Conservation (phyloP, 2,329 filamentous ascomycete genomes). For the Microcyclospora tardicrescens region DNA sequence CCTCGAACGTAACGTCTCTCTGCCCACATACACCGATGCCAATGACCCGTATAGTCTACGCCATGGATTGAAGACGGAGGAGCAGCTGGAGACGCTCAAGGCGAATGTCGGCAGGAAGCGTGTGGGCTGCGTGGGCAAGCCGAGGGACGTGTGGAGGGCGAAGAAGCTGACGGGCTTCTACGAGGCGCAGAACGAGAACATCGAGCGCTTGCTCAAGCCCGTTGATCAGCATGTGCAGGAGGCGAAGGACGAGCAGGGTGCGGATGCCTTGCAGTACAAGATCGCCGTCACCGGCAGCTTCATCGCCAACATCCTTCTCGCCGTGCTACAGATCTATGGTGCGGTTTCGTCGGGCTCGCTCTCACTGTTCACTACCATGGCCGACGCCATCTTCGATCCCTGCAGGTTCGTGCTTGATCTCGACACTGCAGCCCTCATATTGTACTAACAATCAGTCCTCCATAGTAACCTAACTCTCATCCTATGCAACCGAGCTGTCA, state of each 20-base stretch:
- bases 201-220: constrained; percentile 78
- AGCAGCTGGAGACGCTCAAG: constrained; percentile 60
- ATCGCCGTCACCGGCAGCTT: constrained; percentile 58
- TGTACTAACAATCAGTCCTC: constrained; percentile 24
- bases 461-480: constrained; percentile 79
- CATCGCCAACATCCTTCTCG: constrained; percentile 65
- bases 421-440: not conserved
- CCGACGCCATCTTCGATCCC: constrained; percentile 83
- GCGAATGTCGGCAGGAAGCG: constrained; percentile 66
- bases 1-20: constrained; percentile 33
- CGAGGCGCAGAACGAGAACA: constrained; percentile 81
- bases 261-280: constrained; percentile 65
- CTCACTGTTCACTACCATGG: constrained; percentile 95
- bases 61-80: constrained; percentile 60
- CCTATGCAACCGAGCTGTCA: constrained; percentile 74
- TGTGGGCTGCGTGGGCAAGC: constrained; percentile 24
- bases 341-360: constrained; percentile 79
- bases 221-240: constrained; percentile 81
- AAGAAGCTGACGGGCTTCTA: constrained; percentile 69
- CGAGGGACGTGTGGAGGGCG: constrained; percentile 30
- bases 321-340: constrained; percentile 74
- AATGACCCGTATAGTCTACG: constrained; percentile 75
- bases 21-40: constrained; percentile 47
- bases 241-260: constrained; percentile 64
- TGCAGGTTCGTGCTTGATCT: constrained; percentile 4